Conservation (phyloP, 768 basidiomycete species). For the Psilocybe sp. region DNA sequence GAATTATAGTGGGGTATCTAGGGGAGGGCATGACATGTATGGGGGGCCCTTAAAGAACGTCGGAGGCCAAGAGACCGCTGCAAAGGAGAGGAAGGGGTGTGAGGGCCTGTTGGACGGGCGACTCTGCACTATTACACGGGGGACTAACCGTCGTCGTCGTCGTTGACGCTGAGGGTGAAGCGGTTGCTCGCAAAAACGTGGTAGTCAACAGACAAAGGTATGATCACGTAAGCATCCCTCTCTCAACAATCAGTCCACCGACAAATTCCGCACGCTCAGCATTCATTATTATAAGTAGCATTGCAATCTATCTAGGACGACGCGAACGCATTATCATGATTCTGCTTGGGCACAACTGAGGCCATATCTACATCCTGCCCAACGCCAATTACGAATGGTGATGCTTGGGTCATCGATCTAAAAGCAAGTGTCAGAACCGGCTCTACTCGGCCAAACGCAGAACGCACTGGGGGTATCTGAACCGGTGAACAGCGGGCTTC, state of each 20-base stretch:
- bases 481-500: constrained; percentile 54
- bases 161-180: not conserved
- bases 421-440: constrained; percentile 8
- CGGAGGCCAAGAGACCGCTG: constrained; percentile 4
- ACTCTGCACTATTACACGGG: constrained; percentile 1
- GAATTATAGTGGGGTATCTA: constrained; percentile 21
- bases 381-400: constrained; percentile 59
- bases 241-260: constrained; percentile 2
- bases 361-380: constrained; percentile 41
- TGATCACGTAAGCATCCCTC: constrained; percentile 6
- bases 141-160: constrained; percentile 11
- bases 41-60: constrained; percentile 5
- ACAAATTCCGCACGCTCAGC: constrained; percentile 5
- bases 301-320: not conserved
- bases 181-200: not conserved
- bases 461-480: constrained; percentile 73
- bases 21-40: constrained; percentile 22
- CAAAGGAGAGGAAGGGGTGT: constrained; percentile 9
- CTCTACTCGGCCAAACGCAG: not conserved
- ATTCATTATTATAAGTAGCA: no score
- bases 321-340: constrained; percentile 15
- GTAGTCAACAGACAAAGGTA: not conserved
- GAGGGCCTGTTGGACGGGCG: constrained; percentile 7
- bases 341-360: constrained; percentile 30
- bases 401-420: constrained; percentile 58